Percentiles rank a stretch among this genome's conserved stretches.
Evolutionary conservation across 306 rosid genomes (phyloP).

Genomic region (Prunus mume): DNA sequence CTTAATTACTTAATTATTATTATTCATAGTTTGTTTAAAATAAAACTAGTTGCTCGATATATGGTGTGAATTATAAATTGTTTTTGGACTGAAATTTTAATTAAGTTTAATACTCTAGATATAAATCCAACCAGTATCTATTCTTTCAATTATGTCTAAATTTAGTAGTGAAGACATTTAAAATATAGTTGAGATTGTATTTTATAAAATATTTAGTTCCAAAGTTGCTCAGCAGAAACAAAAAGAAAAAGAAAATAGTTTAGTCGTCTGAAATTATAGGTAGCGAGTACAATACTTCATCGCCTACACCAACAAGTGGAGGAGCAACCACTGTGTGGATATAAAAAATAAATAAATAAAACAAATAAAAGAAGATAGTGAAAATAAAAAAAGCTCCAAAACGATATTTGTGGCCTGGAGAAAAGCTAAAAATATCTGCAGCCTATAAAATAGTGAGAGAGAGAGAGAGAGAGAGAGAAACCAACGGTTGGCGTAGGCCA

Average conservation of each 20-base stretch:
- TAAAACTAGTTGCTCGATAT: too few species aligned
- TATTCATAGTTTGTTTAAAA: too few species aligned
- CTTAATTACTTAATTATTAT: too few species aligned
- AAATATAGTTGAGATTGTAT: too few species aligned
- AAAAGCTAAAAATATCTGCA: conserved; percentile 30
- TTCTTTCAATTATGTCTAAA: too few species aligned
- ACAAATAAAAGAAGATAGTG: background rate
- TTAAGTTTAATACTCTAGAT: too few species aligned
- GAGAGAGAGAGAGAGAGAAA: background rate
- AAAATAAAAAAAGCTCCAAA: background rate
- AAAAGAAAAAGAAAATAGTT: background rate
- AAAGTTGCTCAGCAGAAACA: background rate
- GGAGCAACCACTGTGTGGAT: background rate
- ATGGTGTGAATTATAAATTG: too few species aligned
- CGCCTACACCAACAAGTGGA: background rate
- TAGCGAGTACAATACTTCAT: background rate
- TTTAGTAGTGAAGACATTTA: too few species aligned
- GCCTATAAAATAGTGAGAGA: background rate
- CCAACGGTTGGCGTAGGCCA: conserved; percentile 13
- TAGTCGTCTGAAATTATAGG: background rate
- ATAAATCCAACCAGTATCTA: too few species aligned
- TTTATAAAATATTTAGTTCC: too few species aligned
- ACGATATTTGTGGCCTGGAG: conserved; percentile 19
- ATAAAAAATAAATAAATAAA: background rate
- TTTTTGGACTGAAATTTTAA: too few species aligned